Evolutionary conservation across 2,329 filamentous ascomycete species (phyloP).

Genomic region (Lasiodiplodia sp.): DNA sequence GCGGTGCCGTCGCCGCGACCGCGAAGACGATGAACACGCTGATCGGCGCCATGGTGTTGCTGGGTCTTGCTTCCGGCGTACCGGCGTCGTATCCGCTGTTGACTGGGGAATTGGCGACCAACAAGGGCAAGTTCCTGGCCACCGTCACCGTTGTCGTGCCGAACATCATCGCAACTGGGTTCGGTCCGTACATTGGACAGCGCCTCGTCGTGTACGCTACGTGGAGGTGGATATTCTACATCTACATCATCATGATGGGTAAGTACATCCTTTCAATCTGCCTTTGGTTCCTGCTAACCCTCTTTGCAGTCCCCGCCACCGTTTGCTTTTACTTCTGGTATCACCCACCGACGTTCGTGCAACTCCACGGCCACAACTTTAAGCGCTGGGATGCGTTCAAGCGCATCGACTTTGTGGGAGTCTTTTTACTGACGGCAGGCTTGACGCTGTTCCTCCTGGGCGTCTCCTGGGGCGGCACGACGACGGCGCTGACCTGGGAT

Average conservation of each 20-base stretch:
- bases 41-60: slow-evolving; percentile 41
- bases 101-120: slow-evolving; percentile 46
- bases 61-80: slow-evolving; percentile 40
- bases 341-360: slow-evolving; percentile 54
- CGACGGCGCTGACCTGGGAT: slow-evolving; percentile 31
- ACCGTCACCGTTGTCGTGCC: slow-evolving; percentile 34
- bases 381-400: slow-evolving; percentile 39
- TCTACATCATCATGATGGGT: slow-evolving; percentile 51
- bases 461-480: slow-evolving; percentile 52
- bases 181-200: slow-evolving; percentile 57
- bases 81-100: slow-evolving; percentile 41
- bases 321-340: slow-evolving; percentile 56
- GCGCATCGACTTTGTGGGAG: slow-evolving; percentile 54
- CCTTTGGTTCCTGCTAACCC: slow-evolving; percentile 24
- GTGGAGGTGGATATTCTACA: slow-evolving; percentile 56
- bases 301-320: slow-evolving; percentile 46
- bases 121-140: slow-evolving; percentile 39
- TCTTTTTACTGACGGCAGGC: slow-evolving; percentile 54
- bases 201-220: slow-evolving; percentile 47
- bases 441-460: slow-evolving; percentile 54
- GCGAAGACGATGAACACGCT: slow-evolving; percentile 42
- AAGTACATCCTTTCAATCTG: slow-evolving; percentile 36
- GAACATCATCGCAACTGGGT: slow-evolving; percentile 43
- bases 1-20: slow-evolving; percentile 40
- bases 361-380: slow-evolving; percentile 44